Evolutionary conservation across 2,329 filamentous ascomycete genomes (phyloP), one percentile per base, ranked within the genome.

Genomic region (Fusarium longipes): DNA sequence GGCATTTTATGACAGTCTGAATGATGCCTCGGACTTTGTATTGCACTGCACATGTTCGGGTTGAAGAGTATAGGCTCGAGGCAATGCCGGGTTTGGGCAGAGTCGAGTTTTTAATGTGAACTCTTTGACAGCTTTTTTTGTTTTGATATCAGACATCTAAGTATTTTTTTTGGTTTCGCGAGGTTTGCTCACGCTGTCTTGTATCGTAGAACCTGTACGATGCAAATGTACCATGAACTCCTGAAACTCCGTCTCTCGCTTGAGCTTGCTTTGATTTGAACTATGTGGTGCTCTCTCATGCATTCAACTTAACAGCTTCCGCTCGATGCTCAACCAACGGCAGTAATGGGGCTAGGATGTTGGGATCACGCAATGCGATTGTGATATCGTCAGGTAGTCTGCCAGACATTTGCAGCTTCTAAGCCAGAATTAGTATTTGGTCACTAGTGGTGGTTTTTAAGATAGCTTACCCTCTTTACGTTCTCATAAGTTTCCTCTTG

Each of bases 401-500:
- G 4, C 86, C 86, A 4, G 81, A 80, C 75, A 81, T 80, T 57
- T 81, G 74, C 6, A 88, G 77, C 50, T 79, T 81, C 85, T 87
- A 32, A 51, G 17, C 44, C 24, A 18, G 43, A 48, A 43, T 47
- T 22, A 57, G 57, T 17, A 50, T 17, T 14, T 39, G 9, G 12
- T 15, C 27, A 12, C 17, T 32, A 24, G 12, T 17, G 10, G 17
- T 22, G 6, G n/a, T 10, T n/a, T 38, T 15, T n/a, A 27, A 27
- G 45, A 18, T 25, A 9, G 40, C 86, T 75, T 78, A 92, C 91
- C 82, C 85, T 83, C 76, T 90, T 90, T 12, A 97, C 88, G 32
- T 88, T 87, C 27, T 90, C 90, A 77, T 96, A 97, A 52, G 82
- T 85, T 50, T 91, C 91, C 81, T 99, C 95, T 76, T 91, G 90